Percentiles rank a stretch among this genome's conserved stretches.
Evolutionary conservation across 2,329 filamentous ascomycete genomes (phyloP).

Genomic region (Dactylellina sp.): DNA sequence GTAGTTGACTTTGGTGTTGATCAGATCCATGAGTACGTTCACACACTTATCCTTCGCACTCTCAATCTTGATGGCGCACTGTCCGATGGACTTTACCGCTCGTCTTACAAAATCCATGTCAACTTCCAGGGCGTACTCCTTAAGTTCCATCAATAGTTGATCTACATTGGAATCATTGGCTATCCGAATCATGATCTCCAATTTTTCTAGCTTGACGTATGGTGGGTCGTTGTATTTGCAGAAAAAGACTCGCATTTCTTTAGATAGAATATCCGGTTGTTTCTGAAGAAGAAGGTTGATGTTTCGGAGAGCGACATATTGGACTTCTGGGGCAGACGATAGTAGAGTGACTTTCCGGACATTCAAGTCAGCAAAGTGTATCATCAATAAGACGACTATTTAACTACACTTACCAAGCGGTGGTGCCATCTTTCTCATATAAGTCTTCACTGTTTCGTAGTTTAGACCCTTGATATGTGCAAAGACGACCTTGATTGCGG

Average conservation of each 20-base stretch:
- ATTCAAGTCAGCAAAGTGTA: slow-evolving; percentile 51
- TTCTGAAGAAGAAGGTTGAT: slow-evolving; percentile 96
- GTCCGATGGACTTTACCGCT: slow-evolving; percentile 94
- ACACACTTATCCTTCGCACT: slow-evolving; percentile 94
- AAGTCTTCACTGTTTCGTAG: slow-evolving; percentile 81
- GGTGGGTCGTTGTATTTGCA: slow-evolving; percentile 99
- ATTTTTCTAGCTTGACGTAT: slow-evolving; percentile 96
- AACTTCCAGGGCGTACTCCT: slow-evolving; percentile 97
- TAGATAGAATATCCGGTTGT: slow-evolving; percentile 94
- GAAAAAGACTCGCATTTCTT: slow-evolving; percentile 97
- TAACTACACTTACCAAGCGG: slow-evolving; percentile 75
- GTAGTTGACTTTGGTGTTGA: slow-evolving; percentile 98
- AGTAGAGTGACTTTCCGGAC: slow-evolving; percentile 81
- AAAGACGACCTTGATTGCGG: slow-evolving; percentile 98
- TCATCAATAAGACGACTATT: neutral
- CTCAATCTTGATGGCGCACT: slow-evolving; percentile 99
- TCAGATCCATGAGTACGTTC: slow-evolving; percentile 89
- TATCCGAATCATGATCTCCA: slow-evolving; percentile 99
- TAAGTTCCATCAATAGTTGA: slow-evolving; percentile 90
- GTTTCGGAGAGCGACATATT: slow-evolving; percentile 95
- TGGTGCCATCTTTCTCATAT: slow-evolving; percentile 98
- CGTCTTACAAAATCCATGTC: slow-evolving; percentile 99
- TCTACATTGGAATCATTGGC: slow-evolving; percentile 97
- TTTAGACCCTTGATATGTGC: slow-evolving; percentile 90
- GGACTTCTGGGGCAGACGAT: slow-evolving; percentile 93